Conservation (phyloP, 331 rosid genomes). For the Phaseolus coccineus region DNA sequence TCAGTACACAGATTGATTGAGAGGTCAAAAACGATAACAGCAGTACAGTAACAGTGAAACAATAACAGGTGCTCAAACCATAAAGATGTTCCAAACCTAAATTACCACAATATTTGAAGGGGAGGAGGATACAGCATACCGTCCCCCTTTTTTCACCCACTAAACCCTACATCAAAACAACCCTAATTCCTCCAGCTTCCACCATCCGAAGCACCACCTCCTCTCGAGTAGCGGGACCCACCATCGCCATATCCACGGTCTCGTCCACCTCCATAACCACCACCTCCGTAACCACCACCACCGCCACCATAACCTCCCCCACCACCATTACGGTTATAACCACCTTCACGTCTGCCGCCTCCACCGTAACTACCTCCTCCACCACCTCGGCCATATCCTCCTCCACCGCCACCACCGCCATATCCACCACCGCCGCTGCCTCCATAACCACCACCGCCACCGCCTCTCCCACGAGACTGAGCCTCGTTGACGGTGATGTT, state of each 20-base stretch:
- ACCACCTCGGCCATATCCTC: slow-evolving; percentile 35
- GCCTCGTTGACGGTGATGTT: slow-evolving; percentile 91
- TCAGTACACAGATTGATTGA: slow-evolving; percentile 43
- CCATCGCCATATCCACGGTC: slow-evolving; percentile 58
- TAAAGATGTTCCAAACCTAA: slow-evolving; percentile 5
- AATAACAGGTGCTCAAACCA: slow-evolving; percentile 29
- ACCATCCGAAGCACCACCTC: slow-evolving; percentile 63
- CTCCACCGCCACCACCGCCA: slow-evolving; percentile 41
- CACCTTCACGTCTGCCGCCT: slow-evolving; percentile 47
- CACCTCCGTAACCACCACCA: slow-evolving; percentile 47
- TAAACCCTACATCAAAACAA: not conserved
- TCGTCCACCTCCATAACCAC: slow-evolving; percentile 43
- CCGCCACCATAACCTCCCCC: slow-evolving; percentile 51
- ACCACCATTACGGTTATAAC: slow-evolving; percentile 40
- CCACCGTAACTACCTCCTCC: slow-evolving; percentile 39
- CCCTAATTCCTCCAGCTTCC: slow-evolving; percentile 81
- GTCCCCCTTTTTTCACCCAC: not conserved
- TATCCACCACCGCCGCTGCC: slow-evolving; percentile 39
- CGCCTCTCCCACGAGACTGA: slow-evolving; percentile 72
- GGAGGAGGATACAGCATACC: not conserved
- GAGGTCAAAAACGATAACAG: slow-evolving; percentile 69
- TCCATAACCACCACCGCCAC: slow-evolving; percentile 47
- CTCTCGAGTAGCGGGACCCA: slow-evolving; percentile 56
- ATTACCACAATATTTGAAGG: not conserved
- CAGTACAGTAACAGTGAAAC: slow-evolving; percentile 33